Conservation (phyloP, 495 filamentous ascomycete genomes). For the Aspergillus egyptiacus region DNA sequence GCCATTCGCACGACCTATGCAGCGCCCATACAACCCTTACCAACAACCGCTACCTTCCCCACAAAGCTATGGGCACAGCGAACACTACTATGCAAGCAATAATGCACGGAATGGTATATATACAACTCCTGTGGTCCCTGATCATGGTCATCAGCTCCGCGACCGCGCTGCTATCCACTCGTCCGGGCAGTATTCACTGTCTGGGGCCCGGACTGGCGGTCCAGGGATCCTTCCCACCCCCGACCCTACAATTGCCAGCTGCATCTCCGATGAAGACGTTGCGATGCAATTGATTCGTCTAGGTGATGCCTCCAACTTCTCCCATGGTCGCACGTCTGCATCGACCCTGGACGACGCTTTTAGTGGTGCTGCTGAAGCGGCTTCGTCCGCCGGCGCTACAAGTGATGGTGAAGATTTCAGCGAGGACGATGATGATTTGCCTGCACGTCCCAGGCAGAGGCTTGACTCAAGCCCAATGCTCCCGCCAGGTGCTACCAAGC, state of each 20-base stretch:
- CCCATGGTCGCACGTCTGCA: conserved; percentile 83
- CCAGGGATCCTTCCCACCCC: conserved; percentile 79
- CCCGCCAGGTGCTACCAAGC: conserved; percentile 46
- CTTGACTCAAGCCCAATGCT: conserved; percentile 53
- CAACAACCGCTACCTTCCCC: conserved; percentile 70
- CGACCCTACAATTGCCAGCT: conserved; percentile 88
- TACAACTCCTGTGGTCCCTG: conserved; percentile 50
- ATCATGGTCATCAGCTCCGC: conserved; percentile 61
- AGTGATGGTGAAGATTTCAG: conserved; percentile 73
- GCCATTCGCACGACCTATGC: conserved; percentile 63
- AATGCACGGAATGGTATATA: conserved; percentile 39
- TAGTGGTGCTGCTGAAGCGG: conserved; percentile 77
- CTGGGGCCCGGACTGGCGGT: conserved; percentile 35
- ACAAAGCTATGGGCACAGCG: conserved; percentile 60
- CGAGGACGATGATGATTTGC: conserved; percentile 62
- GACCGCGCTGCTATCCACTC: conserved; percentile 40
- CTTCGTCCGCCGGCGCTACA: conserved; percentile 77
- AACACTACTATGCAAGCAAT: conserved; percentile 39
- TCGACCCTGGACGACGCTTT: conserved; percentile 90
- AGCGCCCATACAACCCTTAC: conserved; percentile 69
- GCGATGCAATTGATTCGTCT: conserved; percentile 93
- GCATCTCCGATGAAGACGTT: conserved; percentile 96
- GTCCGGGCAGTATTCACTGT: conserved; percentile 31
- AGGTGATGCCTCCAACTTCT: conserved; percentile 85
- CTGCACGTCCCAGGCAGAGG: conserved; percentile 55